Evolutionary conservation across 139 green algal genomes (phyloP), one percentile per base, ranked within the genome.

Genomic region (Chlorella sp.): DNA sequence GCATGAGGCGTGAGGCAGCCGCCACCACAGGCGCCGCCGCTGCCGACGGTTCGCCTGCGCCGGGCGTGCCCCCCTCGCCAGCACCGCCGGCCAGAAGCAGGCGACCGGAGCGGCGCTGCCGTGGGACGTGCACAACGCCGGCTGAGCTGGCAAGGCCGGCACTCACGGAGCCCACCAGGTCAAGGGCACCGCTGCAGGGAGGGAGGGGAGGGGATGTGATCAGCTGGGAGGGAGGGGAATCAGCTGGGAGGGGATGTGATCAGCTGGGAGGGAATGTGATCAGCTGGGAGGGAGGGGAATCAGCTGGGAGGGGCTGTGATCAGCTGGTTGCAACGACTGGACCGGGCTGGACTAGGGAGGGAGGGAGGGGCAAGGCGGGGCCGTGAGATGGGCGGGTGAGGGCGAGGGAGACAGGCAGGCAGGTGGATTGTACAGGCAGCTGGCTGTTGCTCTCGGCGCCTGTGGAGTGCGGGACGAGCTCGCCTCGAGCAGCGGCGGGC

Each of bases 141-240:
- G 88, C 85, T 32, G 80, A 87, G 85, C 84, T 81, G 34, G 92
- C 92, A 0, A 94, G 83, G 5, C 89, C 91, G 0, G 66, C 79
- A 40, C 79, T 86, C 37, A 92, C 68, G 9, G 89, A 77, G 16
- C 84, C 88, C 26, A 96, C 92, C 73, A 95, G 71, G 9, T 93
- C 91, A 40, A 96, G 91, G 0, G 94, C 94, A 22, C 93, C 94
- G 28, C 81, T 89, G 85, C n/a, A 26, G 60, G 48, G 15, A 32
- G 80, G 28, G 22, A 84, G 2, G 22, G 76, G 18, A 37, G 78
- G 73, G 28, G 7, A 28, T 80, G 73, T 1, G 14, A 80, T 18
- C 21, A n/a, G n/a, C n/a, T n/a, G n/a, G n/a, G n/a, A n/a, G n/a
- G n/a, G n/a, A n/a, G n/a, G n/a, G n/a, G n/a, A n/a, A n/a, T n/a